A percentile compares a stretch with the other conserved stretches of the same genome.
Evolutionary conservation across 495 filamentous ascomycete genomes (phyloP).

Genomic region (Thermothielavioides terrestris): DNA sequence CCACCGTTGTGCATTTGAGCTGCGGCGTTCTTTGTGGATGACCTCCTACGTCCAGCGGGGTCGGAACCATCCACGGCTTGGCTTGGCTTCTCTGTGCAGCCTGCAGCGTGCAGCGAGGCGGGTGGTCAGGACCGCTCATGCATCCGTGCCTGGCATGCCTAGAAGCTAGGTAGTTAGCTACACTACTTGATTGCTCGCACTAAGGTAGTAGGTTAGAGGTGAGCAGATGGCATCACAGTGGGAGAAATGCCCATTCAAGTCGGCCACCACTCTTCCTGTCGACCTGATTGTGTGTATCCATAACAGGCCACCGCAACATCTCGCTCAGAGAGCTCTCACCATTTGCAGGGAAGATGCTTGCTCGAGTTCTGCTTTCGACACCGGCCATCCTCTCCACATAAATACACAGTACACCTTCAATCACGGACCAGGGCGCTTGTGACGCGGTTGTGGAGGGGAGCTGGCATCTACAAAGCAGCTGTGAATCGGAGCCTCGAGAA

Average conservation of each 20-base stretch:
- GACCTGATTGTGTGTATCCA: too few species aligned
- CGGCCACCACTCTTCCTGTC: too few species aligned
- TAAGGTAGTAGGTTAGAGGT: neutral
- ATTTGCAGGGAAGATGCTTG: too few species aligned
- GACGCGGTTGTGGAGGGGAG: neutral
- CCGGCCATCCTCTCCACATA: too few species aligned
- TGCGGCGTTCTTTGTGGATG: neutral
- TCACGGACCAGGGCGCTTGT: neutral
- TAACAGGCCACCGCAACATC: too few species aligned
- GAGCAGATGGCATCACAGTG: neutral
- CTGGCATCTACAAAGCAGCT: neutral
- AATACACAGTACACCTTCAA: neutral
- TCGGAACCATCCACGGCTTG: neutral
- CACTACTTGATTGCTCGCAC: too few species aligned
- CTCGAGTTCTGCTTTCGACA: too few species aligned
- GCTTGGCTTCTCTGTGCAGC: neutral
- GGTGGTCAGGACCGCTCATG: slow-evolving; percentile 7
- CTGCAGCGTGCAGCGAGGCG: neutral
- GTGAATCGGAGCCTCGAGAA: too few species aligned
- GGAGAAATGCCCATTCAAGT: neutral
- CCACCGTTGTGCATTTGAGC: neutral
- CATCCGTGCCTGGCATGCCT: slow-evolving; percentile 4
- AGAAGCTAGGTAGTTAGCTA: neutral
- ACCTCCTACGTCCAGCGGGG: neutral
- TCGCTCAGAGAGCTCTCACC: too few species aligned